phyloP scores from a whole-genome alignment of 257 asterid species.

The Lithospermum erythrorhizon region DNA sequence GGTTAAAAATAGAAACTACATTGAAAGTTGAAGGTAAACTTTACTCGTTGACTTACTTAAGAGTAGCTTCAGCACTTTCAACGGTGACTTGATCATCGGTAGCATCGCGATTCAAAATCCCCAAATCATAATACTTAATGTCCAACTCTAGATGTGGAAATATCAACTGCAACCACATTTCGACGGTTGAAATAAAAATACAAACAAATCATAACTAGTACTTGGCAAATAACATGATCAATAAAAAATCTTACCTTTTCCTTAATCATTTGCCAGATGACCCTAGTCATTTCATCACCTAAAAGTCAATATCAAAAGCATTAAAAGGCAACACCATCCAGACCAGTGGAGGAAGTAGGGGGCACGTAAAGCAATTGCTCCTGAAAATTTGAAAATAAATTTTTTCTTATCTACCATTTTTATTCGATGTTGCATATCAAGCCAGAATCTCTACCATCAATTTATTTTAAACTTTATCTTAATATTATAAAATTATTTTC shows the following conservation, averaged over 20 bases:
- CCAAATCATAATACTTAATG: slow-evolving; percentile 75
- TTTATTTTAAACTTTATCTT: too few relatives aligned
- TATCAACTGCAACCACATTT: slow-evolving; percentile 47
- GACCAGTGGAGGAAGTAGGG: too few relatives aligned
- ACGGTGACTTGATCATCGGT: slow-evolving; percentile 70
- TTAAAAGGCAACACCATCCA: background rate
- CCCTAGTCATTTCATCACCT: slow-evolving; percentile 96
- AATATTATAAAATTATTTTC: too few relatives aligned
- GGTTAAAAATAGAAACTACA: background rate
- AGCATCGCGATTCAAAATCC: slow-evolving; percentile 78
- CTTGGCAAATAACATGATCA: background rate
- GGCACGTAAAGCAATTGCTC: too few relatives aligned
- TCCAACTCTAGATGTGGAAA: slow-evolving; percentile 78
- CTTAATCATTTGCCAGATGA: slow-evolving; percentile 75
- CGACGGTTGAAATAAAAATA: slow-evolving; percentile 1
- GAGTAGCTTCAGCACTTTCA: slow-evolving; percentile 94
- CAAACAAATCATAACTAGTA: background rate
- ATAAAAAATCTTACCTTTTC: slow-evolving; percentile 46
- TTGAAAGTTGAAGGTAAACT: background rate
- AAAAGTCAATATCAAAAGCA: background rate
- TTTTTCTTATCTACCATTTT: too few relatives aligned
- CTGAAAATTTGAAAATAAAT: too few relatives aligned
- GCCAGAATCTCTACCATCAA: too few relatives aligned
- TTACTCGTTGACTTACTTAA: slow-evolving; percentile 40
- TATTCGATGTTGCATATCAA: too few relatives aligned